Conservation (phyloP, 2,329 filamentous ascomycete genomes). For the Fusarium sp. region DNA sequence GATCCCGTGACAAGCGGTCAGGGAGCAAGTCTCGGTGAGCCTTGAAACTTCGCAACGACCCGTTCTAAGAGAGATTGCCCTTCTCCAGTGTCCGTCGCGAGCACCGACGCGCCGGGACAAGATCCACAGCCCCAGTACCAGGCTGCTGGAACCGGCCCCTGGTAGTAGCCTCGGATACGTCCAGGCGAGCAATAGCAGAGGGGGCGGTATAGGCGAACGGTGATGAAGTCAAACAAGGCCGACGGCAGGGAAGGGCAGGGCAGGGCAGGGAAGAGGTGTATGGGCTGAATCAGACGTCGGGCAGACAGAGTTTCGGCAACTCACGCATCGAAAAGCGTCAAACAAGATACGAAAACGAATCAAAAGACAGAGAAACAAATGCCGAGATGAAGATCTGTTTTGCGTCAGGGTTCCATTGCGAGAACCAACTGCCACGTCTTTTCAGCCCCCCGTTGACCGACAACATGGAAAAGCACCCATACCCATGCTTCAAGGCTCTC, state of each 20-base stretch:
- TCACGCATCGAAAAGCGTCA: neutral
- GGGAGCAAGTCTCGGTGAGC: too few relatives aligned
- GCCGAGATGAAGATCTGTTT: conserved; percentile 24
- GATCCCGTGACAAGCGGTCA: neutral
- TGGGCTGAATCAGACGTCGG: conserved; percentile 38
- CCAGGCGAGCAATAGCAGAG: too few relatives aligned
- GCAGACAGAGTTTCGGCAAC: conserved; percentile 23
- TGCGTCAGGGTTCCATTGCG: neutral
- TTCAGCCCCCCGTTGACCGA: too few relatives aligned
- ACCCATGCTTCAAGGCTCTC: neutral
- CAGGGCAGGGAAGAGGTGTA: conserved; percentile 5
- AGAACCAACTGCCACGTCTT: too few relatives aligned
- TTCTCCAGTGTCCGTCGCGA: neutral
- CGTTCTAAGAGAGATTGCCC: conserved; percentile 29
- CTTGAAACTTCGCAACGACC: neutral
- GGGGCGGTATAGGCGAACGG: too few relatives aligned
- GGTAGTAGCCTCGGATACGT: too few relatives aligned
- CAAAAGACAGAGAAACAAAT: conserved; percentile 14
- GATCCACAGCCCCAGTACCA: conserved; percentile 30
- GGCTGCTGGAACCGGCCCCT: conserved; percentile 33
- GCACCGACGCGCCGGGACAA: conserved; percentile 32
- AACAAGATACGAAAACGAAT: conserved; percentile 11
- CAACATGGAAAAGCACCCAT: too few relatives aligned
- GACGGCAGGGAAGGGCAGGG: conserved; percentile 5
- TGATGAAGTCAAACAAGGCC: too few relatives aligned